Percentiles rank a stretch among this genome's conserved stretches.
phyloP scores from a whole-genome alignment of 1,284 basidiomycete genomes.

The Boletus semigastroideus region DNA sequence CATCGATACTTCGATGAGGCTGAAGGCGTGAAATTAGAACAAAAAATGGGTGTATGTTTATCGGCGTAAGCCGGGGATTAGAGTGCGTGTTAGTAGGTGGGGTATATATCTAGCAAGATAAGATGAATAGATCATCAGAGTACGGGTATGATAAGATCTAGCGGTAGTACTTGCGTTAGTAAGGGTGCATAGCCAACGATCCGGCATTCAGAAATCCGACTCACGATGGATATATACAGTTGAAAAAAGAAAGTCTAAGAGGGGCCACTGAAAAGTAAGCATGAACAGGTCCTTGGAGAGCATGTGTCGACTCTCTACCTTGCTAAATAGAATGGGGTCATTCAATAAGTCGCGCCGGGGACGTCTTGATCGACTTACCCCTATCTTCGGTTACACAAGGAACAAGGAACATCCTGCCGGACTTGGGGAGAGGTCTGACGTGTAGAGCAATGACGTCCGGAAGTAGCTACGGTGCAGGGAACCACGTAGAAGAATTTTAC shows the following conservation, averaged over 20 bases:
- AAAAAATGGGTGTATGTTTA: not conserved
- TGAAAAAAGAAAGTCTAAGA: not conserved
- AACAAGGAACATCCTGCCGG: constrained; percentile 11
- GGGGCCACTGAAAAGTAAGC: not conserved
- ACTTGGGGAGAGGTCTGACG: not conserved
- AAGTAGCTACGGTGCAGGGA: not conserved
- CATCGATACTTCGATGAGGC: not conserved
- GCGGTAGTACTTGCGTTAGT: not conserved
- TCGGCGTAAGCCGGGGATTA: not conserved
- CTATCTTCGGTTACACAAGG: not conserved
- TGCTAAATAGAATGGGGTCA: not conserved
- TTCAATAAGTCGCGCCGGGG: not conserved
- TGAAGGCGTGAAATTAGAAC: not conserved
- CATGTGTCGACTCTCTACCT: not conserved
- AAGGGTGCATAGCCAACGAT: not conserved
- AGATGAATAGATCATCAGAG: not conserved
- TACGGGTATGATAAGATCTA: constrained; percentile 5
- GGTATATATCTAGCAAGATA: not conserved
- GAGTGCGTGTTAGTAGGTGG: not conserved
- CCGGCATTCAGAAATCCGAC: not conserved
- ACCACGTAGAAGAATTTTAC: not conserved
- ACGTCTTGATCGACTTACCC: constrained; percentile 5
- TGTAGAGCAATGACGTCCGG: not conserved
- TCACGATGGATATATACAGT: constrained; percentile 7
- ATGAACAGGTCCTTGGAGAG: not conserved